Conservation (phyloP, 2,329 filamentous ascomycete species). For the Penicillium sp. region DNA sequence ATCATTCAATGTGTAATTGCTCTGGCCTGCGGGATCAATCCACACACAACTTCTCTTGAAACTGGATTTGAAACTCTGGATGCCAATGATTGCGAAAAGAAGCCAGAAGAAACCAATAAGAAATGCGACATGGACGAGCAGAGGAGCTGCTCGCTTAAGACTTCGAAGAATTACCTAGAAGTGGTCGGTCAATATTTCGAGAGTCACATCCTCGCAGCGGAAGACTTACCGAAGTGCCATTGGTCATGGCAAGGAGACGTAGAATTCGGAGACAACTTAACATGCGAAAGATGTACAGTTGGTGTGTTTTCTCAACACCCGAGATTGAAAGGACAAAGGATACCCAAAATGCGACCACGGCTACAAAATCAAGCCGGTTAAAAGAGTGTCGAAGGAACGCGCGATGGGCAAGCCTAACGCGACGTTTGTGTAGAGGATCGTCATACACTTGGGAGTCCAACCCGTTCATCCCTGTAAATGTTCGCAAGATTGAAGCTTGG, state of each 20-base stretch:
- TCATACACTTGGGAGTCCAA: conserved; percentile 55
- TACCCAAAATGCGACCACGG: conserved; percentile 93
- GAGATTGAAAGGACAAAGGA: conserved; percentile 71
- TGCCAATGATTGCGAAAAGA: conserved; percentile 90
- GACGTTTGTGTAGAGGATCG: conserved; percentile 72
- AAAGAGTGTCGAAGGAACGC: conserved; percentile 94
- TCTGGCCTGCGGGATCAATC: conserved; percentile 57
- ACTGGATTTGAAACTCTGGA: conserved; percentile 92
- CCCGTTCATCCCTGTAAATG: conserved; percentile 71
- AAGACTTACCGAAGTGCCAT: conserved; percentile 76
- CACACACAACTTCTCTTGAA: conserved; percentile 74
- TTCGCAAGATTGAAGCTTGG: conserved; percentile 63
- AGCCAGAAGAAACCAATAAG: conserved; percentile 97
- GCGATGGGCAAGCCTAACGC: conserved; percentile 79
- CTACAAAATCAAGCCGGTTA: conserved; percentile 91
- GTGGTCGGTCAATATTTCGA: conserved; percentile 17
- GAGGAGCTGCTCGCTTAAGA: conserved; percentile 88
- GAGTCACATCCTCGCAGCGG: not conserved
- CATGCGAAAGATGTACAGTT: conserved; percentile 93
- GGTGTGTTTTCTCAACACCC: conserved; percentile 64
- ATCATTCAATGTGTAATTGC: conserved; percentile 44
- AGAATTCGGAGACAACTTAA: conserved; percentile 91
- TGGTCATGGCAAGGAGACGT: conserved; percentile 84
- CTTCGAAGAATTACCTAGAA: conserved; percentile 82
- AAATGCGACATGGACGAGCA: conserved; percentile 89